Conservation (phyloP, 345 rosid species). For the Corchorus capsularis region DNA sequence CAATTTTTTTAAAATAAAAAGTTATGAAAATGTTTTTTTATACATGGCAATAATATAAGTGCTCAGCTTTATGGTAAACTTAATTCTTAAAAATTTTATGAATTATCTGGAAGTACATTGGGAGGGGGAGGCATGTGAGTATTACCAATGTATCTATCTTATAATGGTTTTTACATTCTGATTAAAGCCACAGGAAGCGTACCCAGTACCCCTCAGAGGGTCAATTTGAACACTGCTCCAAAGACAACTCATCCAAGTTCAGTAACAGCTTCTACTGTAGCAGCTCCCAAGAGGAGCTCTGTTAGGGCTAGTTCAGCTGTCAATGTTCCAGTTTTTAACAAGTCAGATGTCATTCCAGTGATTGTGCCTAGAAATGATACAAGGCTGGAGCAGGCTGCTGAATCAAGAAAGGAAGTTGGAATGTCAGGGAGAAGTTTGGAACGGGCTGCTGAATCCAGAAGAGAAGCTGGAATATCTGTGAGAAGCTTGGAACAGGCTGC, state of each 20-base stretch:
- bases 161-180: constrained; percentile 38
- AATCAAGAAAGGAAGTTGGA: too few relatives aligned
- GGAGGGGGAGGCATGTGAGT: background rate
- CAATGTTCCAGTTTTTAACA: constrained; percentile 53
- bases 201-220: constrained; percentile 84
- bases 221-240: constrained; percentile 42
- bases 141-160: constrained; percentile 19
- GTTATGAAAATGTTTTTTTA: too few relatives aligned
- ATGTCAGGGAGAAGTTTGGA: too few relatives aligned
- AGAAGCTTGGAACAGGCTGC: constrained; percentile 43
- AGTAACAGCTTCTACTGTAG: constrained; percentile 41
- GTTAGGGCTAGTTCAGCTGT: constrained; percentile 46
- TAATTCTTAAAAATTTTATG: background rate
- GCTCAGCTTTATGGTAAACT: background rate
- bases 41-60: too few relatives aligned
- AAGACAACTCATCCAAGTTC: constrained; percentile 49
- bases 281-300: constrained; percentile 58
- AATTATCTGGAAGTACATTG: background rate
- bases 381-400: too few relatives aligned
- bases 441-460: constrained; percentile 63
- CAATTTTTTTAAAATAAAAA: too few relatives aligned
- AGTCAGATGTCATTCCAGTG: constrained; percentile 72
- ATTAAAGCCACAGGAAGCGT: constrained; percentile 80
- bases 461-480: constrained; percentile 41
- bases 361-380: constrained; percentile 77